These are phyloP conservation scores for Oryza glaberrima DNA, from an alignment of 176 grass and related monocot species.

Conservation along the genomic window DNA sequence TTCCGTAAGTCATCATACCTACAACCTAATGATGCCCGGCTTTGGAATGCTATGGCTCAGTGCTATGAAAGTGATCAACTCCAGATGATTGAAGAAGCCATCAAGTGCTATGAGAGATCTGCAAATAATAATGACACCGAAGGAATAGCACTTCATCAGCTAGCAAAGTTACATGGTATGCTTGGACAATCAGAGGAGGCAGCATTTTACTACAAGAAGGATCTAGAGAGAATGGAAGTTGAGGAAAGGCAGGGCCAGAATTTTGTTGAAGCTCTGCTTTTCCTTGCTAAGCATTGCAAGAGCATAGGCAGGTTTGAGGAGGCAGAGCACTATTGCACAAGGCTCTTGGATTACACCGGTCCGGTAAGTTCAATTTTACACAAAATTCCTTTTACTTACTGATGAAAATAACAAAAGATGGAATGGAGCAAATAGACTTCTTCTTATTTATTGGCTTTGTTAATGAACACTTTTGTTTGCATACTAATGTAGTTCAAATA, in stretches of 20 bases:
- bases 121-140: slow-evolving; percentile 82
- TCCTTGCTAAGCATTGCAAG: slow-evolving; percentile 89
- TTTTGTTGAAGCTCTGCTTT: slow-evolving; percentile 89
- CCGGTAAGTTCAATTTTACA: slow-evolving; percentile 66
- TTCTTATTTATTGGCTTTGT: background rate
- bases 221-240: slow-evolving; percentile 88
- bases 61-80: slow-evolving; percentile 94
- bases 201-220: slow-evolving; percentile 91
- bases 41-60: slow-evolving; percentile 99
- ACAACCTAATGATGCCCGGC: slow-evolving; percentile 90
- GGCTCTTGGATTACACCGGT: slow-evolving; percentile 92
- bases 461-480: slow-evolving; percentile 7
- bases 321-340: slow-evolving; percentile 84
- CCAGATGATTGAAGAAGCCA: slow-evolving; percentile 90
- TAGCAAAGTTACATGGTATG: slow-evolving; percentile 75
- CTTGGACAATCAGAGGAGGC: slow-evolving; percentile 79
- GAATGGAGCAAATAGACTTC: background rate
- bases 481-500: slow-evolving; percentile 6
- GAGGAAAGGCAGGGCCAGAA: slow-evolving; percentile 91
- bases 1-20: slow-evolving; percentile 82
- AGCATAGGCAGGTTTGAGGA: slow-evolving; percentile 72
- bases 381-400: slow-evolving; percentile 20
- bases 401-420: slow-evolving; percentile 24
- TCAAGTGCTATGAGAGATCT: slow-evolving; percentile 91
- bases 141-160: slow-evolving; percentile 86